These are phyloP conservation scores for Pulveroboletus sp. DNA, from an alignment of 768 basidiomycete genomes.

Conservation along the genomic window DNA sequence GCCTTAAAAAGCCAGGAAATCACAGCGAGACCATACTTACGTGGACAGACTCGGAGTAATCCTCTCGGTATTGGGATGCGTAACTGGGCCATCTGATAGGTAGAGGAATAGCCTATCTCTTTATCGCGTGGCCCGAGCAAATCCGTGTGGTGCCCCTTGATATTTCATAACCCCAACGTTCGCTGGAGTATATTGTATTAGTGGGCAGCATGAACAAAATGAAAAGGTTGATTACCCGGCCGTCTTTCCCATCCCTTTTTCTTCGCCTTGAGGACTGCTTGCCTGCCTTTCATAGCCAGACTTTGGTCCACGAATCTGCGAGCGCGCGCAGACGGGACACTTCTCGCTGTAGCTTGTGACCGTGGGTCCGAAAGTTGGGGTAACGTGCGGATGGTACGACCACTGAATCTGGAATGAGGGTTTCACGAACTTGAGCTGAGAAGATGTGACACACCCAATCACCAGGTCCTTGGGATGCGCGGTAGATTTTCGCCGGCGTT, in stretches of 20 bases:
- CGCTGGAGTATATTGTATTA: conserved; percentile 29
- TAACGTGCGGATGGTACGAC: conserved; percentile 51
- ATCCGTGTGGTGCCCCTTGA: conserved; percentile 50
- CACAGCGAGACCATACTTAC: background rate
- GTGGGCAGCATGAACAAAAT: background rate
- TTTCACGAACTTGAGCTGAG: background rate
- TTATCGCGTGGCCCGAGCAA: conserved; percentile 25
- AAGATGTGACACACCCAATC: conserved; percentile 42
- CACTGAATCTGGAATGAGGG: conserved; percentile 34
- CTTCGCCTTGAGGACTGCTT: conserved; percentile 29
- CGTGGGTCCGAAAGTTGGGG: conserved; percentile 24
- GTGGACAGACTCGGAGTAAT: background rate
- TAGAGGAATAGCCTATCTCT: background rate
- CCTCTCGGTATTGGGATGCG: background rate
- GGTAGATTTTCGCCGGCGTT: conserved; percentile 31
- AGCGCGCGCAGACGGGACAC: conserved; percentile 44
- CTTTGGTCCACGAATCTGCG: conserved; percentile 49
- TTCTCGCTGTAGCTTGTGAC: conserved; percentile 36
- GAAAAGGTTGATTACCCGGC: conserved; percentile 42
- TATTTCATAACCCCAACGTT: conserved; percentile 54
- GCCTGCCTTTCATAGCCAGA: conserved; percentile 42
- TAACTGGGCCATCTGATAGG: background rate
- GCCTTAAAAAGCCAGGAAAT: background rate
- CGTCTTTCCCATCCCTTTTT: conserved; percentile 53
- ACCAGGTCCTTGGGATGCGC: conserved; percentile 45